Evolutionary conservation across 306 rosid genomes (phyloP), one percentile per base, ranked within the genome.

Genomic region (Dryas octopetala): DNA sequence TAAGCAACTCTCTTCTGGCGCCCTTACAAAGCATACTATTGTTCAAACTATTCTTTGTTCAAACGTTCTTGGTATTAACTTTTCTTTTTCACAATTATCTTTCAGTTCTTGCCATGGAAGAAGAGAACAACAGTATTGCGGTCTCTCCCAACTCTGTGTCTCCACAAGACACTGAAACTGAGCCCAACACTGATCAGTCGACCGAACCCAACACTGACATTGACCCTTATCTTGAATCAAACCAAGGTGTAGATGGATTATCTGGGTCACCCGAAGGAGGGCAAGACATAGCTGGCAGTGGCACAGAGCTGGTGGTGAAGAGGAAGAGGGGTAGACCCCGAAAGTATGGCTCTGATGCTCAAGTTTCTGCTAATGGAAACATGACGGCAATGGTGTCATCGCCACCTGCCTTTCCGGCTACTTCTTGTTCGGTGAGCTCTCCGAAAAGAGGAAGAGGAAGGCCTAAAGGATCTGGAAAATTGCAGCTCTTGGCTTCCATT

Each of bases 381-480:
- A 11, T 6, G 14, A 12, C 2, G n/a, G n/a, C 45, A 2, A 12
- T 12, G 8, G n/a, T 28, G 13, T 10, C 66, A 28, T 7, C 75
- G 8, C 57, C 82, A 3, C 19, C 76, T 0, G 81, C 55, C 0
- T 11, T 61, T 28, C 5, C 66, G 11, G 28, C 51, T 67, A 19
- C 51, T 67, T 44, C 71, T 0, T 28, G 59, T 5, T 3, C 51
- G 5, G 69, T 4, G 44, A 64, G 23, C 71, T 8, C 38, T 1
- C 9, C 5, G 0, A 86, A 77, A 53, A 69, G 87, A 46, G 71
- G 83, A 9, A 73, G 85, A 26, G 97, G 96, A 46, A 71, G 90
- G 48, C 93, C 96, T 3, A 88, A 84, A 19, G 91, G 93, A 1
- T 40, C 89, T 0, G 89, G 91, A 3, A 89, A 66, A 64, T 57